phyloP scores from a whole-genome alignment of 345 rosid genomes.

The Eucalyptus fibrosa region DNA sequence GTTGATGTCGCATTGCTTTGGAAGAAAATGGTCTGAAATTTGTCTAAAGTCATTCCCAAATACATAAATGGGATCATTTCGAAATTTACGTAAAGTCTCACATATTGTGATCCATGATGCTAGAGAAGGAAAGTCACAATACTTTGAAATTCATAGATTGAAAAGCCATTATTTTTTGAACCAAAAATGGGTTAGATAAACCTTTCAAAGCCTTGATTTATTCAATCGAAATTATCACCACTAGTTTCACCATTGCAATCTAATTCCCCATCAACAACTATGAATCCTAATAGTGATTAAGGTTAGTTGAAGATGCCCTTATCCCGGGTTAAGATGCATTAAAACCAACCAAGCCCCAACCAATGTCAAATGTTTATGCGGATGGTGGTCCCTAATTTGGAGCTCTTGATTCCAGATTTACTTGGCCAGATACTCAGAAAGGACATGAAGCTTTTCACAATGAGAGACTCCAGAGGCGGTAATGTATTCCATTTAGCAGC shows the following conservation, averaged over 20 bases:
- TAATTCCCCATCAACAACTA: neutral
- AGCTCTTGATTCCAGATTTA: neutral
- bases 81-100: neutral
- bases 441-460: neutral
- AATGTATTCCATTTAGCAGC: neutral
- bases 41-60: neutral
- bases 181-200: neutral
- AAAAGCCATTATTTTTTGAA: neutral
- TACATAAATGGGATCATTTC: neutral
- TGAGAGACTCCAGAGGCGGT: neutral
- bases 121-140: neutral
- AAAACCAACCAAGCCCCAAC: neutral
- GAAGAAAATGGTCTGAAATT: neutral
- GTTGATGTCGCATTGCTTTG: neutral
- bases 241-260: neutral
- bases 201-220: neutral
- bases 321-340: neutral
- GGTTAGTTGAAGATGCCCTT: neutral
- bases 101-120: neutral
- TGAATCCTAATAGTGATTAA: no score
- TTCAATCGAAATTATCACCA: neutral
- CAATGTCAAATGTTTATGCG: neutral
- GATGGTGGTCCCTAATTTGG: neutral
- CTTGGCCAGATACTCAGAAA: fast-evolving
- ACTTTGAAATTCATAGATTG: neutral